Evolutionary conservation across 1,139 yeast genomes (phyloP).

Genomic region (Geotrichum citri-aurantii): DNA sequence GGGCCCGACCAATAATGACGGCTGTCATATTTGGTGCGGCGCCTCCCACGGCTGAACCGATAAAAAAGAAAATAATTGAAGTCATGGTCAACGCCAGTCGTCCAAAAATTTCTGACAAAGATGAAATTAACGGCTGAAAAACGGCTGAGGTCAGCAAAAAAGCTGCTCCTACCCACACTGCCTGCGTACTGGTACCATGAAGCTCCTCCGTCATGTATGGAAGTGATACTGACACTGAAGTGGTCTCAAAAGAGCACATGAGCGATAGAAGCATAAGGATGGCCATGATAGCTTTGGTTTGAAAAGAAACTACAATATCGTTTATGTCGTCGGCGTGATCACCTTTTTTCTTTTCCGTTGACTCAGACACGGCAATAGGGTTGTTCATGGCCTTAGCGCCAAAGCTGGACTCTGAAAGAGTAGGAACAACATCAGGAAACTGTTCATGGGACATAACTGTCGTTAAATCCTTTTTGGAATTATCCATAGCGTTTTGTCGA

Average conservation of each 20-base stretch:
- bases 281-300: slow-evolving; percentile 17
- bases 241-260: slow-evolving; percentile 28
- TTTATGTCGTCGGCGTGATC: background rate
- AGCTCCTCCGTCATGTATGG: slow-evolving; percentile 26
- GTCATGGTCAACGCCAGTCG: slow-evolving; percentile 23
- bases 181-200: slow-evolving; percentile 28
- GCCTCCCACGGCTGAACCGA: slow-evolving; percentile 51
- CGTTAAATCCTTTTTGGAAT: background rate
- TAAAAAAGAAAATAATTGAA: slow-evolving; percentile 24
- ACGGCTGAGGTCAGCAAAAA: slow-evolving; percentile 31
- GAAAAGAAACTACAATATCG: slow-evolving; percentile 12
- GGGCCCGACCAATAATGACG: slow-evolving; percentile 61
- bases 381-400: background rate
- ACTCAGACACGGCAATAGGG: background rate
- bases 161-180: slow-evolving; percentile 32
- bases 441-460: background rate
- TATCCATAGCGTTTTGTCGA: background rate
- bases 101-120: slow-evolving; percentile 32
- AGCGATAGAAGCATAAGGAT: slow-evolving; percentile 23
- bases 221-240: slow-evolving; percentile 28
- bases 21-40: slow-evolving; percentile 51
- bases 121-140: slow-evolving; percentile 29
- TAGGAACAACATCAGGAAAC: background rate
- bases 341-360: background rate
- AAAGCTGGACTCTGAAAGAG: background rate